A percentile compares a stretch with the other conserved stretches of the same genome.
Conservation (phyloP, 306 rosid species). For the Fragaria nilgerrensis region DNA sequence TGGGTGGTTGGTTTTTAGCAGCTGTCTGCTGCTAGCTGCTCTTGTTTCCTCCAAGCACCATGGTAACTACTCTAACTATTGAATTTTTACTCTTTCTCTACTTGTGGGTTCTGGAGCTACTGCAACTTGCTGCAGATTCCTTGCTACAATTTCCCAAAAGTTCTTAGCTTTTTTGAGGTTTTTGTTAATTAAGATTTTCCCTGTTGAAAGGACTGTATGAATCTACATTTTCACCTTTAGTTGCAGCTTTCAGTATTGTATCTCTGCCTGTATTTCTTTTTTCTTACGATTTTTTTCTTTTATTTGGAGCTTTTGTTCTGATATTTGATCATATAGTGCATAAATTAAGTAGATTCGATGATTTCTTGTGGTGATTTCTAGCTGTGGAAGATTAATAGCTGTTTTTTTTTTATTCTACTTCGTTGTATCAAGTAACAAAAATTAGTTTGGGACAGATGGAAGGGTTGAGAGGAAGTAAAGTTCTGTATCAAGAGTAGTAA, state of each 20-base stretch:
- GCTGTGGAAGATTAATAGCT: neutral
- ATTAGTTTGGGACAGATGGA: neutral
- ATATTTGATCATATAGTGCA: neutral
- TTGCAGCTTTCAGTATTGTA: neutral
- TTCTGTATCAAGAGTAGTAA: neutral
- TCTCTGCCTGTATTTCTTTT: neutral
- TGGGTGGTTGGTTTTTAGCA: slow-evolving; percentile 31
- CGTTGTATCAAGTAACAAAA: neutral
- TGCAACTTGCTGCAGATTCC: neutral
- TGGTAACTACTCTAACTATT: slow-evolving; percentile 40
- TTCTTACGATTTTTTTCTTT: too few species aligned
- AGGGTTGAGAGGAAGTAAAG: neutral
- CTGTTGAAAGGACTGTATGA: neutral
- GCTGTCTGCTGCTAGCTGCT: slow-evolving; percentile 42
- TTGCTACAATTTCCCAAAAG: neutral
- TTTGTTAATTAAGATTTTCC: neutral
- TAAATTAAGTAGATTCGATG: neutral
- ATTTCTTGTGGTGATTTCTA: neutral
- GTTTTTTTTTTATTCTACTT: neutral
- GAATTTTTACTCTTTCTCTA: neutral
- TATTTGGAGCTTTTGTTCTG: neutral
- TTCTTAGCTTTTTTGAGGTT: neutral
- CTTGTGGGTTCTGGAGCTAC: neutral
- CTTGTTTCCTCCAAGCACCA: slow-evolving; percentile 68
- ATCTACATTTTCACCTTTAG: neutral